phyloP scores from a whole-genome alignment of 148 eudicot species.

The Silene conica region DNA sequence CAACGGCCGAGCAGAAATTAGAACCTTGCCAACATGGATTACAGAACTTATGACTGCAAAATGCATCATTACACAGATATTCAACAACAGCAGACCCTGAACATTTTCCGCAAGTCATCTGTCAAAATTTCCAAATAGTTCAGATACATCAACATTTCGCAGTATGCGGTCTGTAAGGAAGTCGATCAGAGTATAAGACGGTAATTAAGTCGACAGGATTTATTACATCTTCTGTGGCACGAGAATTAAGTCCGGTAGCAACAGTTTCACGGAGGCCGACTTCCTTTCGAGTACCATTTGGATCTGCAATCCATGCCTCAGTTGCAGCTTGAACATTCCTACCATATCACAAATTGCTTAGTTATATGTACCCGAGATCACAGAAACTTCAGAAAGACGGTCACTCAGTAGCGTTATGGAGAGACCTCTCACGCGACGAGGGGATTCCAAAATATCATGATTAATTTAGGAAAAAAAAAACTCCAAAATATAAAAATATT shows the following conservation, averaged over 20 bases:
- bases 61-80: background rate
- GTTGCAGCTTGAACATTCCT: background rate
- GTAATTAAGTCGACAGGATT: no score
- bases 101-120: constrained; percentile 20
- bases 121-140: background rate
- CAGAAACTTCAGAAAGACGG: no score
- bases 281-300: background rate
- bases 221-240: background rate
- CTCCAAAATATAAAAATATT: no score
- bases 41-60: constrained; percentile 23
- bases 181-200: no score
- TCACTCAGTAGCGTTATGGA: no score
- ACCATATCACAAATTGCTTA: background rate
- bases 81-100: background rate
- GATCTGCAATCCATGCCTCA: background rate
- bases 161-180: no score
- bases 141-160: no score
- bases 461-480: no score
- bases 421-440: no score
- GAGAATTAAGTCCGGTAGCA: background rate
- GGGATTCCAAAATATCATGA: no score
- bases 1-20: background rate
- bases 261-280: background rate
- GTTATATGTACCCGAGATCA: no score
- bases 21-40: constrained; percentile 19